Evolutionary conservation across 257 asterid genomes (phyloP).

Genomic region (Solanum verrucosum): DNA sequence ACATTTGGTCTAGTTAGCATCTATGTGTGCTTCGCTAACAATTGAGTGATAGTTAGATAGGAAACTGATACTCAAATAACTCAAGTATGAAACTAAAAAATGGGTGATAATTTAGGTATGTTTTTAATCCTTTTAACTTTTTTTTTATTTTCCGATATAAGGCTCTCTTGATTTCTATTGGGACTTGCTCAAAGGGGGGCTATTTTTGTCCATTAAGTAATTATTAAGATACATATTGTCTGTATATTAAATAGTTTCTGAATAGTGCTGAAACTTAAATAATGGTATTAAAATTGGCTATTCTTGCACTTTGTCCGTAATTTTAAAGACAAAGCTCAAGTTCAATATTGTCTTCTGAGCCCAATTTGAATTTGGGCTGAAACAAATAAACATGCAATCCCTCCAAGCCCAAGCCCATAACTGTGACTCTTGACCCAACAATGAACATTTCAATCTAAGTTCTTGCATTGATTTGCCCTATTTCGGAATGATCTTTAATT

Average conservation of each 20-base stretch:
- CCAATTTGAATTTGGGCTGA: not conserved
- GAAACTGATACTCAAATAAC: not conserved
- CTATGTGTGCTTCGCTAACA: not conserved
- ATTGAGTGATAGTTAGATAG: not conserved
- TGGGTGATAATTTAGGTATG: not conserved
- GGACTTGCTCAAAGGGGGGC: not conserved
- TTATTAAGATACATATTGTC: not conserved
- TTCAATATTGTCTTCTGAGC: not conserved
- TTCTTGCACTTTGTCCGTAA: not conserved
- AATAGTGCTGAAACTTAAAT: not conserved
- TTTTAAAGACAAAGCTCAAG: not conserved
- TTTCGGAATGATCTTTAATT: not conserved
- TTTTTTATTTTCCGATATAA: not conserved
- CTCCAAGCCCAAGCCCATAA: not conserved
- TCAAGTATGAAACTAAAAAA: not conserved
- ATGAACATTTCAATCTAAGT: not conserved
- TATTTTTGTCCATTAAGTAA: not conserved
- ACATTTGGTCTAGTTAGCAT: not conserved
- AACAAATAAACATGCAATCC: not conserved
- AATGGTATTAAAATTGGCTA: not conserved
- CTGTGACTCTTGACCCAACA: not conserved
- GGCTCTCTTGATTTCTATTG: not conserved
- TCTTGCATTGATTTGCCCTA: not conserved
- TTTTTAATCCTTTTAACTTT: no score
- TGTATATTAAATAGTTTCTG: not conserved